These are phyloP conservation scores for Penicillium manginii DNA, from an alignment of 495 filamentous ascomycete species.

Conservation along the genomic window DNA sequence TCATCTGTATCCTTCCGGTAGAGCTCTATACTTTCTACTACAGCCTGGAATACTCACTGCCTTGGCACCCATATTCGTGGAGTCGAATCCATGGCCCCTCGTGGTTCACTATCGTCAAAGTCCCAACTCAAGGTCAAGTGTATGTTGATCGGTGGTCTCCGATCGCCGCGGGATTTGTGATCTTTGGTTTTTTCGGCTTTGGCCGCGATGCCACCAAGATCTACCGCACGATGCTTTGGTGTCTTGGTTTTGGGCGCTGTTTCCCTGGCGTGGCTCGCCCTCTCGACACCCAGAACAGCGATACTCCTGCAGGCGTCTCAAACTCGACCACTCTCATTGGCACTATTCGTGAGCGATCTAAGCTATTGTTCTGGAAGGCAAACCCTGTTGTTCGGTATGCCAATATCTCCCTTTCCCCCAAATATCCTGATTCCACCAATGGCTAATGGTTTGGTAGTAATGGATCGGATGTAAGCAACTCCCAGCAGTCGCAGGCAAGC, in stretches of 20 bases:
- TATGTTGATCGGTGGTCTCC: conserved; percentile 71
- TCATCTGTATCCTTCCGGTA: conserved; percentile 68
- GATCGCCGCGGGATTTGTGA: conserved; percentile 58
- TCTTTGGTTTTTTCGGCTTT: conserved; percentile 82
- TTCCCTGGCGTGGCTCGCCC: conserved; percentile 23
- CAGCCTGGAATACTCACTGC: conserved; percentile 49
- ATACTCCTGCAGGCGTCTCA: conserved; percentile 4
- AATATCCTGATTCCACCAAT: background rate
- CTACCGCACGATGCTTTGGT: conserved; percentile 58
- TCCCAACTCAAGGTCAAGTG: conserved; percentile 58
- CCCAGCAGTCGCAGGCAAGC: conserved; percentile 5
- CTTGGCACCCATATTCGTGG: conserved; percentile 57
- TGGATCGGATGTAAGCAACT: conserved; percentile 1
- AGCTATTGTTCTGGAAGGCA: conserved; percentile 30
- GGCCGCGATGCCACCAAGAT: conserved; percentile 74
- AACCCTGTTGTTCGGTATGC: conserved; percentile 25
- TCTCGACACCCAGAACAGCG: conserved; percentile 11
- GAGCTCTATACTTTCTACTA: conserved; percentile 61
- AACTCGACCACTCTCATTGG: conserved; percentile 25
- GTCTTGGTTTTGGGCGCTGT: conserved; percentile 33
- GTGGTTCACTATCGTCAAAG: conserved; percentile 64
- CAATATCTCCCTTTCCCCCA: background rate
- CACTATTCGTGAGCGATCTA: conserved; percentile 28
- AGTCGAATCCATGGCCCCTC: conserved; percentile 53
- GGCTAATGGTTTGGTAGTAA: background rate